Evolutionary conservation across 768 basidiomycete genomes (phyloP).

Genomic region (Kondoa subrosea): DNA sequence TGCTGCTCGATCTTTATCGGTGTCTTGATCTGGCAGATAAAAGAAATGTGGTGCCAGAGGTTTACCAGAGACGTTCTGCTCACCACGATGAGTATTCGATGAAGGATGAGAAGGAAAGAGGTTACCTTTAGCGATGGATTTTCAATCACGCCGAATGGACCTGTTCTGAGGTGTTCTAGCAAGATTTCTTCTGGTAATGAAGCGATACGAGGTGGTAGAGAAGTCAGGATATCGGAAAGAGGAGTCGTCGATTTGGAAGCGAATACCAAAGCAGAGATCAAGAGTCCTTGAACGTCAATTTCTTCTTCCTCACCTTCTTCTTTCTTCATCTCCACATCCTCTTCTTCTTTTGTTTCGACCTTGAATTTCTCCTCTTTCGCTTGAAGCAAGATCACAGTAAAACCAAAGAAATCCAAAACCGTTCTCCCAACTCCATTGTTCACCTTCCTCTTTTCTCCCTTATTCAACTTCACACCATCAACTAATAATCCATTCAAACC

Average conservation of each 20-base stretch:
- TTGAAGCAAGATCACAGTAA: background rate
- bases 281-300: slow-evolving; percentile 11
- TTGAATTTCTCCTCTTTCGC: background rate
- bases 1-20: slow-evolving; percentile 8
- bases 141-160: slow-evolving; percentile 17
- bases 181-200: slow-evolving; percentile 1
- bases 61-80: slow-evolving; percentile 17
- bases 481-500: slow-evolving; percentile 18
- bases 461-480: slow-evolving; percentile 4
- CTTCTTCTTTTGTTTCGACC: background rate
- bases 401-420: background rate
- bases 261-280: slow-evolving; percentile 17
- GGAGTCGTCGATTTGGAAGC: slow-evolving; percentile 12
- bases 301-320: background rate
- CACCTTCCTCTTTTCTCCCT: background rate
- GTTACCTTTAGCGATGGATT: background rate
- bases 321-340: background rate
- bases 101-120: background rate
- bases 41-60: slow-evolving; percentile 12
- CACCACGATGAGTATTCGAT: background rate
- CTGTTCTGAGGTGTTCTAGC: slow-evolving; percentile 3
- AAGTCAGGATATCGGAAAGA: slow-evolving; percentile 12
- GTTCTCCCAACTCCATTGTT: background rate
- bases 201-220: slow-evolving; percentile 3
- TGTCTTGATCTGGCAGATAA: slow-evolving; percentile 11